Percentiles rank a stretch among this genome's conserved stretches.
Evolutionary conservation across 2,329 filamentous ascomycete species (phyloP).

Genomic region (Chrysoporthe cubensis): DNA sequence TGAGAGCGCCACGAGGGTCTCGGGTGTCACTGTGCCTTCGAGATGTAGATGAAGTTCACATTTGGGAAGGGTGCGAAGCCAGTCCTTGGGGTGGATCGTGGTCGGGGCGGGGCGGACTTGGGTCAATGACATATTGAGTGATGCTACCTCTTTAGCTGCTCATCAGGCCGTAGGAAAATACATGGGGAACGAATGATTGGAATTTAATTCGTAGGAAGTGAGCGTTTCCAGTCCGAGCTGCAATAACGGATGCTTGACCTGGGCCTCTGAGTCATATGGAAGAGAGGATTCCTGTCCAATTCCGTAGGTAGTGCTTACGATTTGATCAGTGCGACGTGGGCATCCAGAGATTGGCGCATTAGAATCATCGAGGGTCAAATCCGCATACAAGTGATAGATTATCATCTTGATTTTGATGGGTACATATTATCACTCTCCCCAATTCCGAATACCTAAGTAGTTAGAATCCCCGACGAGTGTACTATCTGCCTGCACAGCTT

Average conservation of each 20-base stretch:
- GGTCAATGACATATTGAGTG: not conserved
- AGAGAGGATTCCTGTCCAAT: not conserved
- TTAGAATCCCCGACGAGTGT: too few relatives aligned
- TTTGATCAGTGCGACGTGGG: not conserved
- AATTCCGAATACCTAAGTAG: too few relatives aligned
- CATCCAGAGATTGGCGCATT: not conserved
- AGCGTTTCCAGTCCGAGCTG: not conserved
- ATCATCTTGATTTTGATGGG: too few relatives aligned
- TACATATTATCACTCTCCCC: too few relatives aligned
- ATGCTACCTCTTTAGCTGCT: not conserved
- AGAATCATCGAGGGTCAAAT: not conserved
- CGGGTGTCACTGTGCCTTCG: slow-evolving; percentile 29
- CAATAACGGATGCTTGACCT: not conserved
- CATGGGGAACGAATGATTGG: not conserved
- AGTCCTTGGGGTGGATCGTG: not conserved
- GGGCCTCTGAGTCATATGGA: not conserved
- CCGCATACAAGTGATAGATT: not conserved
- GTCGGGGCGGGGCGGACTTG: not conserved
- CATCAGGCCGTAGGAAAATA: not conserved
- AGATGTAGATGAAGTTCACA: slow-evolving; percentile 30
- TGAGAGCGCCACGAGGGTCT: slow-evolving; percentile 29
- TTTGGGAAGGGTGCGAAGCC: slow-evolving; percentile 27
- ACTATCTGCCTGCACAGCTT: too few relatives aligned
- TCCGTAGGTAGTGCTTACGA: not conserved
- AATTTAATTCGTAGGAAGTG: not conserved